Conservation (phyloP, 495 filamentous ascomycete genomes). For the Podospora sp. region DNA sequence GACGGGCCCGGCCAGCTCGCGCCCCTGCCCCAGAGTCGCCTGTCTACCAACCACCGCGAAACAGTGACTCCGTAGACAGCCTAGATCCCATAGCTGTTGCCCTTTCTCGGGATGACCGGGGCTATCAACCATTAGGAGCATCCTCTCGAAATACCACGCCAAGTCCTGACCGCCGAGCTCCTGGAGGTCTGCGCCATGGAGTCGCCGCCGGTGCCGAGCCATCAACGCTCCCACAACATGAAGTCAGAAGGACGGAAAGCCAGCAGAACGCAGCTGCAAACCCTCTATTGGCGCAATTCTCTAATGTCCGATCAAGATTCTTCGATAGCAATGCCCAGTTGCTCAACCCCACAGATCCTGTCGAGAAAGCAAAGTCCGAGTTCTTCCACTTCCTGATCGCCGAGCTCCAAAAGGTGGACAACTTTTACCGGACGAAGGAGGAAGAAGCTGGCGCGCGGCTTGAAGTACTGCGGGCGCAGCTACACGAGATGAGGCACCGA, state of each 20-base stretch:
- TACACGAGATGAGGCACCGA: constrained; percentile 9
- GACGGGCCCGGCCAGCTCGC: background rate
- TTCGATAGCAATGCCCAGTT: constrained; percentile 6
- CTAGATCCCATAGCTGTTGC: background rate
- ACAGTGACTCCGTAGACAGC: too few relatives aligned
- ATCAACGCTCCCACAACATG: background rate
- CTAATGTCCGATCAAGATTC: constrained; percentile 3
- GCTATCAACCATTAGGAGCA: background rate
- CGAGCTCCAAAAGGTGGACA: constrained; percentile 15
- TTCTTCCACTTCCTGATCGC: constrained; percentile 12
- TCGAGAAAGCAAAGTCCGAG: constrained; percentile 10
- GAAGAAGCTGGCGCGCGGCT: background rate
- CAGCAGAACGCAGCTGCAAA: background rate
- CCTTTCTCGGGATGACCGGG: background rate
- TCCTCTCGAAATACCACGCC: background rate
- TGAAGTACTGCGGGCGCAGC: constrained; percentile 2
- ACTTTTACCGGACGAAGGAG: constrained; percentile 12
- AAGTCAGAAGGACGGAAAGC: background rate
- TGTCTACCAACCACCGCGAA: background rate
- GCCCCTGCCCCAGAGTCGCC: background rate
- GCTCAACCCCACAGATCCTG: constrained; percentile 9
- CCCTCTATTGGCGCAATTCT: background rate
- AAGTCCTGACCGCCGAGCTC: background rate
- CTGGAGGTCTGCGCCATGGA: background rate
- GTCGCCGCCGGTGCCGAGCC: background rate